These are phyloP conservation scores for Talaromyces sp. DNA, from an alignment of 2,329 filamentous ascomycete genomes.

Conservation along the genomic window DNA sequence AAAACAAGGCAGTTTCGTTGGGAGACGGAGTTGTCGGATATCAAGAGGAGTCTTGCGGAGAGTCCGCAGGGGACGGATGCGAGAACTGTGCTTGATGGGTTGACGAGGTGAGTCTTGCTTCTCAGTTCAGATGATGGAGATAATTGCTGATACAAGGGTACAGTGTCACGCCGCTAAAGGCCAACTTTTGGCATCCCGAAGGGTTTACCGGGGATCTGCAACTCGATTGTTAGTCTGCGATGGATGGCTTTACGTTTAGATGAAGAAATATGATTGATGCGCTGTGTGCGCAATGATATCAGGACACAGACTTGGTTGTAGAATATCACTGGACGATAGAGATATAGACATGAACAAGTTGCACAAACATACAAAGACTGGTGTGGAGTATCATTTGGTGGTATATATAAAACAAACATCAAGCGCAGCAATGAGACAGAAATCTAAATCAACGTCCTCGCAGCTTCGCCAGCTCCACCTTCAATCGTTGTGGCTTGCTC, in stretches of 20 bases:
- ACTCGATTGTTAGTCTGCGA: conserved; percentile 38
- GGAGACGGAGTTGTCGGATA: conserved; percentile 77
- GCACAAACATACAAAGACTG: background rate
- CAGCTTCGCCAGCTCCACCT: conserved; percentile 58
- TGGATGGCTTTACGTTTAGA: background rate
- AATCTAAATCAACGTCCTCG: conserved; percentile 45
- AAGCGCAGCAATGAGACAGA: background rate
- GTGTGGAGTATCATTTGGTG: conserved; percentile 12
- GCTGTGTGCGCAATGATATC: background rate
- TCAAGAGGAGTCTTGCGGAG: conserved; percentile 75
- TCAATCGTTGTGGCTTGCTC: conserved; percentile 55
- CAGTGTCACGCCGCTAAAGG: conserved; percentile 80
- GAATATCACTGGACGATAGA: background rate
- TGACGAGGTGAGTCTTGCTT: conserved; percentile 61
- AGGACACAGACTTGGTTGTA: background rate
- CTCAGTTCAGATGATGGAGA: background rate
- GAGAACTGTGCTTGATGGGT: conserved; percentile 79
- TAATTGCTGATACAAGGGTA: background rate
- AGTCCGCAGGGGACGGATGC: conserved; percentile 78
- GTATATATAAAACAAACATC: conserved; percentile 12
- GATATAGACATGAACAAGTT: conserved; percentile 3
- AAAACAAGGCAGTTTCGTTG: conserved; percentile 81
- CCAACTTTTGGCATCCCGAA: conserved; percentile 80
- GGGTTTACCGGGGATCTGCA: conserved; percentile 64
- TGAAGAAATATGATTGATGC: background rate